Base-by-base conservation (phyloP, 768 basidiomycete species). In the Cytidiella melzeri region DNA sequence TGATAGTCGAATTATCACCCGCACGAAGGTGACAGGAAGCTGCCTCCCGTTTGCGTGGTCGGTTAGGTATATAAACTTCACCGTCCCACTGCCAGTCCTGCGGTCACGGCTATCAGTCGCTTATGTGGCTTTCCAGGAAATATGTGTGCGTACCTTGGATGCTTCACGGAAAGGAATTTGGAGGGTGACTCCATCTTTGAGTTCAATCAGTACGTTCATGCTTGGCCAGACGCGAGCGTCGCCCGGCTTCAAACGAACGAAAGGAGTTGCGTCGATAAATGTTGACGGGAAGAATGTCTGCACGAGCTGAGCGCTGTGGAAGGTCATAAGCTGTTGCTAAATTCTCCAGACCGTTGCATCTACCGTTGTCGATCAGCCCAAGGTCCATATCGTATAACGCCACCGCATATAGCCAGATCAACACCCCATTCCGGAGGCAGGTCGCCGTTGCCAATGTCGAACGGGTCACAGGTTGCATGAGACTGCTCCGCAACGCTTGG, bases 71-170 rank as follows among this genome's bases (percentile, higher is more conserved):
- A 18, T 75, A 68, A 5, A 62, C 60, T 26, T 70, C 58, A 26
- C 81, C 83, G 62, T 97, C 95, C 84, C 87, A 97, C 63, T 84
- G 81, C 95, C 95, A 98, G 64, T 97, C 87, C 86, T 91, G 28
- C 18, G 12, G 18, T 2, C 3, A 23, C 27, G 25, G 24, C 3
- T 15, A n/a, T 27, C 6, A 40, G 26, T 24, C 6, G 3, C 2
- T 11, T 25, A 18, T 21, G 26, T 27, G 3, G 20, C 5, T 23
- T 3, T 42, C 20, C 18, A 13, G 15, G 39, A 19, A 7, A 15
- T 15, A 15, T 7, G 25, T 41, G n/a, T 4, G 25, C 40, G 47
- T 54, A 83, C 87, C 75, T 98, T 97, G 0, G 92, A 96, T 1
- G 82, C 66, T 66, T 98, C 95, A 9, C 92, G 80, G 50, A 94